These are phyloP conservation scores for Solanum corneliomulleri DNA, from an alignment of 257 asterid species.

Conservation along the genomic window DNA sequence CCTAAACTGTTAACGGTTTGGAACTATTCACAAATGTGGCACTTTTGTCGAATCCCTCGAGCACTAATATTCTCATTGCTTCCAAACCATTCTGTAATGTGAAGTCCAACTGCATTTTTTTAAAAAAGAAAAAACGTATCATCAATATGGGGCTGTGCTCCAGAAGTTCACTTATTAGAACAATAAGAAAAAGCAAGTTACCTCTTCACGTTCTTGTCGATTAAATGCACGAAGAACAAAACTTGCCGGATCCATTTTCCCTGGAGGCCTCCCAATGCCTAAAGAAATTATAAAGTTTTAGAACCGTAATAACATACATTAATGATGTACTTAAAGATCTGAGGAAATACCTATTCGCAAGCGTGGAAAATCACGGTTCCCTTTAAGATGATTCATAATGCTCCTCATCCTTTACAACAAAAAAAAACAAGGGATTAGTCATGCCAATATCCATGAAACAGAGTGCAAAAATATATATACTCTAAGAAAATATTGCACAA, in stretches of 20 bases:
- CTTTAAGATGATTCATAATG: constrained; percentile 69
- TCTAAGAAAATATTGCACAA: background rate
- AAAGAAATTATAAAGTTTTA: background rate
- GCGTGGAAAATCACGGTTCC: constrained; percentile 81
- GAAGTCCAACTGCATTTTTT: constrained; percentile 55
- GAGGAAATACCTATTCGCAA: constrained; percentile 54
- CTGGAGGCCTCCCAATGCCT: constrained; percentile 97
- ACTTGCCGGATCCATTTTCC: constrained; percentile 68
- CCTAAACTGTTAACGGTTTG: constrained; percentile 21
- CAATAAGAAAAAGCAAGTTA: constrained; percentile 8
- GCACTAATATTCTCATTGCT: constrained; percentile 70
- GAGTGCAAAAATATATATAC: background rate
- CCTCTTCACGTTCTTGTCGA: constrained; percentile 77
- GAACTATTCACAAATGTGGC: constrained; percentile 78
- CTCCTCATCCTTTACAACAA: constrained; percentile 69
- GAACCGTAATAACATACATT: background rate
- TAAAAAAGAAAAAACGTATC: background rate
- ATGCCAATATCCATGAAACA: background rate
- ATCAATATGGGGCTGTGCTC: background rate
- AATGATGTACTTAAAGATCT: background rate
- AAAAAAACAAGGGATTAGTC: background rate
- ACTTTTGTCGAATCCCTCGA: constrained; percentile 53
- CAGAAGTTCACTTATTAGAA: background rate
- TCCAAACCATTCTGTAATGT: constrained; percentile 63
- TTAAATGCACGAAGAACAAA: constrained; percentile 79